Conservation (phyloP, 2,329 filamentous ascomycete species). For the Stemphylium lycopersici region DNA sequence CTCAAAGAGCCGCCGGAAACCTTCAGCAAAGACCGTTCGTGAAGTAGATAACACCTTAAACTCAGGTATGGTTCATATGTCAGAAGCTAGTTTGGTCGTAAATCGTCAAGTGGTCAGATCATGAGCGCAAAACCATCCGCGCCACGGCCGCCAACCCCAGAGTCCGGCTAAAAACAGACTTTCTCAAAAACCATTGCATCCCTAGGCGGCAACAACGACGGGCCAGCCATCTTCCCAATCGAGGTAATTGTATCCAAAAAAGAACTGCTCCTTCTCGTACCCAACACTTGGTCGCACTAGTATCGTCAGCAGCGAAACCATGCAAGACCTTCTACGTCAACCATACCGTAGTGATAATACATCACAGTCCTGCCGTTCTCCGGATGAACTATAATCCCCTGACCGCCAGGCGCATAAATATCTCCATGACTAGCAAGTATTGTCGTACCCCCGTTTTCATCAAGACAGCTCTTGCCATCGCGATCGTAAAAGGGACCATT, state of each 20-base stretch:
- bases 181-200: background rate
- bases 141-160: background rate
- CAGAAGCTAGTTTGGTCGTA: too few relatives aligned
- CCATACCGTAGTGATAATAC: constrained; percentile 45
- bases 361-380: constrained; percentile 25
- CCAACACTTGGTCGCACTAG: constrained; percentile 33
- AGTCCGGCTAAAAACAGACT: background rate
- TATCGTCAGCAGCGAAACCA: constrained; percentile 3
- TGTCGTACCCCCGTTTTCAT: constrained; percentile 62
- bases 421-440: constrained; percentile 63
- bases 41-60: background rate
- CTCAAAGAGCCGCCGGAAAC: background rate
- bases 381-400: constrained; percentile 32
- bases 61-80: too few relatives aligned
- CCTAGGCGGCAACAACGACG: constrained; percentile 20
- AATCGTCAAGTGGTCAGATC: background rate
- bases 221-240: constrained; percentile 40
- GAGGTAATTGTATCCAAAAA: constrained; percentile 41
- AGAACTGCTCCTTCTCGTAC: constrained; percentile 31
- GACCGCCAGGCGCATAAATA: constrained; percentile 44
- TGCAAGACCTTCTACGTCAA: background rate
- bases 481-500: constrained; percentile 57
- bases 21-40: background rate
- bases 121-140: background rate
- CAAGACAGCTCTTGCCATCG: constrained; percentile 49